Conservation (phyloP, 2,329 filamentous ascomycete genomes). For the Aulographum hederae region DNA sequence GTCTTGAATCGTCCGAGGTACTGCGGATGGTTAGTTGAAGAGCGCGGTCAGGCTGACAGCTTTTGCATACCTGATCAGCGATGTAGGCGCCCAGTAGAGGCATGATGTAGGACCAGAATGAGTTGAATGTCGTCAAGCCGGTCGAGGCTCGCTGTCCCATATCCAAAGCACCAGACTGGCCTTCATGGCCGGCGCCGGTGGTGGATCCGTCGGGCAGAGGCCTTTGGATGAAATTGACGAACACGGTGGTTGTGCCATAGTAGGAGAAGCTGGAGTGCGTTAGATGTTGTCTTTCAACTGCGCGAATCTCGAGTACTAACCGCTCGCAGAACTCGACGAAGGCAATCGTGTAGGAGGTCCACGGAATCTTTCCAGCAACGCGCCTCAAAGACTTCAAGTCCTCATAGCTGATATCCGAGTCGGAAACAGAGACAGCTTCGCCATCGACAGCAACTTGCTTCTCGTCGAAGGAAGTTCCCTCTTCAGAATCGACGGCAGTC, state of each 20-base stretch:
- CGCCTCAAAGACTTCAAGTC: constrained; percentile 42
- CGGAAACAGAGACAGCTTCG: too few relatives aligned
- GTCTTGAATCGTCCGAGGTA: constrained; percentile 44
- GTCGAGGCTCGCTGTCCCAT: constrained; percentile 19
- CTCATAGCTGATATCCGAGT: constrained; percentile 35
- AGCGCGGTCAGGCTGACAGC: too few relatives aligned
- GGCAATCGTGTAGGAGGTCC: constrained; percentile 49
- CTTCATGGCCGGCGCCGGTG: constrained; percentile 12
- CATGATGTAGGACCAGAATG: constrained; percentile 21
- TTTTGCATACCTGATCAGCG: constrained; percentile 27
- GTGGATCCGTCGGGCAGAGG: constrained; percentile 15
- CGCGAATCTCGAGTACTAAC: too few relatives aligned
- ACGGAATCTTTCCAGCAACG: constrained; percentile 46
- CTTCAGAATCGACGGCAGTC: too few relatives aligned
- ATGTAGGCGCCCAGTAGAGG: constrained; percentile 35
- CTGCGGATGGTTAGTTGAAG: too few relatives aligned
- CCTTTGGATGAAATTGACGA: constrained; percentile 21
- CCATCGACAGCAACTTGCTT: too few relatives aligned
- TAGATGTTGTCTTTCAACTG: constrained; percentile 43
- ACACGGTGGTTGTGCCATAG: constrained; percentile 52
- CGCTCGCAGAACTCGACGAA: constrained; percentile 47
- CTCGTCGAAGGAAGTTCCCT: too few relatives aligned
- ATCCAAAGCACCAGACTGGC: constrained; percentile 16
- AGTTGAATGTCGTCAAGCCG: constrained; percentile 17
- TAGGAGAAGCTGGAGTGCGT: too few relatives aligned